These are phyloP conservation scores for Amyloporia xantha DNA, from an alignment of 768 basidiomycete genomes.

Conservation along the genomic window DNA sequence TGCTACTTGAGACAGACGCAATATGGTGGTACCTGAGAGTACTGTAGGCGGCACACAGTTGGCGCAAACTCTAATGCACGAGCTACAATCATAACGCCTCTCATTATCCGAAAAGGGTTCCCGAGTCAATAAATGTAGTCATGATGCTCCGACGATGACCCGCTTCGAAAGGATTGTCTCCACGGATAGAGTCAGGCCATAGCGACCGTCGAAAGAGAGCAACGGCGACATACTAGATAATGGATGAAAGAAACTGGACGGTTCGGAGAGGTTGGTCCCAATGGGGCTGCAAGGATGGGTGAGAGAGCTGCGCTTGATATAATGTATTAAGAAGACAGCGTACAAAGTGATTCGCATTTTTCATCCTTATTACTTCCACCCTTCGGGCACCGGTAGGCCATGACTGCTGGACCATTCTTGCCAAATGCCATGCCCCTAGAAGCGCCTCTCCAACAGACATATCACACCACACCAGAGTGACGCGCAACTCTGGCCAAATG, in stretches of 20 bases:
- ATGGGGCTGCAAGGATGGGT: background rate
- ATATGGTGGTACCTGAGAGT: too few species aligned
- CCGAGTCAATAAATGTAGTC: too few species aligned
- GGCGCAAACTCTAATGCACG: too few species aligned
- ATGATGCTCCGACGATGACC: too few species aligned
- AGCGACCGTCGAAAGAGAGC: too few species aligned
- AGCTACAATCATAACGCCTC: too few species aligned
- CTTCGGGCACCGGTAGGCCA: background rate
- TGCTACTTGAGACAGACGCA: too few species aligned
- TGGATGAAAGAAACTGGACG: background rate
- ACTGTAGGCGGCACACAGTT: too few species aligned
- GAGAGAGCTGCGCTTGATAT: background rate
- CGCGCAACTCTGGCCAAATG: slow-evolving; percentile 1
- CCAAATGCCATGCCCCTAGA: background rate
- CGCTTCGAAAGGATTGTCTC: too few species aligned
- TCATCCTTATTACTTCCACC: background rate
- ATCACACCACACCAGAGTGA: slow-evolving; percentile 4
- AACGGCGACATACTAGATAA: too few species aligned
- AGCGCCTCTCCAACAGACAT: slow-evolving; percentile 2
- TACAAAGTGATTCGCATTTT: slow-evolving; percentile 3
- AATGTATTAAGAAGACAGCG: background rate
- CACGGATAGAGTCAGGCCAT: too few species aligned
- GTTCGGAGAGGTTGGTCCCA: slow-evolving; percentile 2
- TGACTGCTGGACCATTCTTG: background rate
- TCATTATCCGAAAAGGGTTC: too few species aligned